Conservation (phyloP, 805 yeast species). For the Yamadazyma endophytica region DNA sequence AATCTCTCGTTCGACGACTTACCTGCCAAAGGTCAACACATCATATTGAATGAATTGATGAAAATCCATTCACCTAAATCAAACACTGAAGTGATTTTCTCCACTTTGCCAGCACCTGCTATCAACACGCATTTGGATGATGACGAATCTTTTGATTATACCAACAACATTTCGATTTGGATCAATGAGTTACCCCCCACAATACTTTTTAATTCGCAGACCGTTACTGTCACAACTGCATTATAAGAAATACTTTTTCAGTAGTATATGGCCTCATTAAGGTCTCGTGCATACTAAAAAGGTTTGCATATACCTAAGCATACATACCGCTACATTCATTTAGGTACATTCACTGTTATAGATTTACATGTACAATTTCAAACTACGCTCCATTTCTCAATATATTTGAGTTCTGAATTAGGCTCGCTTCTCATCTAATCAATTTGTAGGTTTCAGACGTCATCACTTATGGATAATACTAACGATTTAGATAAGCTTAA, state of each 20-base stretch:
- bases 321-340: no score
- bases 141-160: conserved; percentile 67
- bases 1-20: conserved; percentile 67
- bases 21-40: conserved; percentile 90
- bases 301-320: no score
- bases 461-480: conserved; percentile 9
- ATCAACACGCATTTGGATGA: conserved; percentile 74
- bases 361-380: no score
- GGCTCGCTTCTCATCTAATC: conserved; percentile 2
- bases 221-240: conserved; percentile 95
- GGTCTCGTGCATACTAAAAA: no score
- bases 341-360: no score
- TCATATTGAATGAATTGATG: conserved; percentile 87
- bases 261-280: no score
- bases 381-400: background rate
- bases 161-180: conserved; percentile 75
- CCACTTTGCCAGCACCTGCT: conserved; percentile 87
- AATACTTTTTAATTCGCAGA: conserved; percentile 80
- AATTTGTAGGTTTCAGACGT: conserved; percentile 3
- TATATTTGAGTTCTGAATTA: background rate
- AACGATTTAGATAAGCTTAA: conserved; percentile 29
- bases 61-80: conserved; percentile 46
- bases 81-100: conserved; percentile 68
- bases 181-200: conserved; percentile 79
- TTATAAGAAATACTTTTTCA: no score